Evolutionary conservation across 1,284 basidiomycete species (phyloP).

Genomic region (Coniferiporia weirii): DNA sequence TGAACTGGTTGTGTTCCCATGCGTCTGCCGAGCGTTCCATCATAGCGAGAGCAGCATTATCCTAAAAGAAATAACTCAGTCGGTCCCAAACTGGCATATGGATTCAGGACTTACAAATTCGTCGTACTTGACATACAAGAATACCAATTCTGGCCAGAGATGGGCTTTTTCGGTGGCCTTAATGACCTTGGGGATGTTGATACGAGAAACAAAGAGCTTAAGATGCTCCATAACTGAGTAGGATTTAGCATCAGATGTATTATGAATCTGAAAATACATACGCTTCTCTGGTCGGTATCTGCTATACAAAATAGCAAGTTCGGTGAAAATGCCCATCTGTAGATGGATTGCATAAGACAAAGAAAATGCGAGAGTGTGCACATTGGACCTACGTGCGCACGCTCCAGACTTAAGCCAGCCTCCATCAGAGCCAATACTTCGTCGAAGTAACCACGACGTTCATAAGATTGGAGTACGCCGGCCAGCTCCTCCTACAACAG

Average conservation of each 20-base stretch:
- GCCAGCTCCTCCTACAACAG: constrained; percentile 76
- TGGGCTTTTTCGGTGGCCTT: constrained; percentile 94
- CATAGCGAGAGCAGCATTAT: constrained; percentile 96
- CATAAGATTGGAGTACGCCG: constrained; percentile 81
- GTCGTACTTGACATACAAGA: constrained; percentile 97
- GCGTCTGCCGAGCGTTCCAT: constrained; percentile 96
- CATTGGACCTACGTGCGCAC: constrained; percentile 76
- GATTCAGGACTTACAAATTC: constrained; percentile 63
- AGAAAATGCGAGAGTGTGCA: not conserved
- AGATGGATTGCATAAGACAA: constrained; percentile 10
- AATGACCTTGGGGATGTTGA: constrained; percentile 96
- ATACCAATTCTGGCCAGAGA: constrained; percentile 98
- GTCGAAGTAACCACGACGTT: constrained; percentile 90
- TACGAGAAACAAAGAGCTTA: constrained; percentile 94
- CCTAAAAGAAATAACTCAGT: constrained; percentile 39
- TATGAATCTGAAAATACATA: constrained; percentile 35
- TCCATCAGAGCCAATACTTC: constrained; percentile 91
- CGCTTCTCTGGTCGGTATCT: constrained; percentile 94
- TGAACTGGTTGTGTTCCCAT: constrained; percentile 99
- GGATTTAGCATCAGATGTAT: not conserved
- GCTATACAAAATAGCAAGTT: constrained; percentile 91
- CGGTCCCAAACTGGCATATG: not conserved
- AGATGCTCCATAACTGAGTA: constrained; percentile 92
- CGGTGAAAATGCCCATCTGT: constrained; percentile 89
- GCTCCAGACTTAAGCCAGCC: constrained; percentile 91